Conservation (phyloP, 306 rosid species). For the Cicer judaicum region DNA sequence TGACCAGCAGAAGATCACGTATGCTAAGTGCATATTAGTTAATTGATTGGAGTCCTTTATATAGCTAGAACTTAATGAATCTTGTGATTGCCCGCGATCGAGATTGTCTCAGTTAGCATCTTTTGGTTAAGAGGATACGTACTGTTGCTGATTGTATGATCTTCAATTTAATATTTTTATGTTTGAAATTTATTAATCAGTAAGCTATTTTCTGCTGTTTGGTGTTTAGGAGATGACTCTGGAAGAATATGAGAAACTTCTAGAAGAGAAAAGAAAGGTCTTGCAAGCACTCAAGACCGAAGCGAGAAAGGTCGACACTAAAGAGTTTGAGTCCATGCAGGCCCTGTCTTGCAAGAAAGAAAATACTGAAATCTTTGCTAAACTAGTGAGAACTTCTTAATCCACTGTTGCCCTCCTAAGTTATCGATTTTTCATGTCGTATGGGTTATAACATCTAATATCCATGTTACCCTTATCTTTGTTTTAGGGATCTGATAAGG, state of each 20-base stretch:
- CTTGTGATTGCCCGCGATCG: too few species aligned
- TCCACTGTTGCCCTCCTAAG: neutral
- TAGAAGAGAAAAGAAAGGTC: constrained; percentile 89
- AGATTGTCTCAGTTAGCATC: too few species aligned
- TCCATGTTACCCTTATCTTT: neutral
- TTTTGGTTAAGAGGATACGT: too few species aligned
- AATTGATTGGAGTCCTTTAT: too few species aligned
- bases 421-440: neutral
- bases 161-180: neutral
- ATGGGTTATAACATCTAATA: neutral
- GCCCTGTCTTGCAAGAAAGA: constrained; percentile 78
- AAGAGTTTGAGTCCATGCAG: constrained; percentile 82
- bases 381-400: constrained; percentile 60
- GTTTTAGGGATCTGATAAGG: constrained; percentile 86
- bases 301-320: constrained; percentile 77
- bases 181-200: neutral
- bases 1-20: neutral
- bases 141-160: too few species aligned
- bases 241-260: constrained; percentile 86
- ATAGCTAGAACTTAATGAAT: too few species aligned
- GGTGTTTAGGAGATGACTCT: constrained; percentile 85
- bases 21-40: too few species aligned
- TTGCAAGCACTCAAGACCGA: constrained; percentile 68
- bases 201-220: neutral
- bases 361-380: constrained; percentile 76